These are phyloP conservation scores for Paecilomyces fulvus DNA, from an alignment of 2,329 filamentous ascomycete species.

Conservation along the genomic window DNA sequence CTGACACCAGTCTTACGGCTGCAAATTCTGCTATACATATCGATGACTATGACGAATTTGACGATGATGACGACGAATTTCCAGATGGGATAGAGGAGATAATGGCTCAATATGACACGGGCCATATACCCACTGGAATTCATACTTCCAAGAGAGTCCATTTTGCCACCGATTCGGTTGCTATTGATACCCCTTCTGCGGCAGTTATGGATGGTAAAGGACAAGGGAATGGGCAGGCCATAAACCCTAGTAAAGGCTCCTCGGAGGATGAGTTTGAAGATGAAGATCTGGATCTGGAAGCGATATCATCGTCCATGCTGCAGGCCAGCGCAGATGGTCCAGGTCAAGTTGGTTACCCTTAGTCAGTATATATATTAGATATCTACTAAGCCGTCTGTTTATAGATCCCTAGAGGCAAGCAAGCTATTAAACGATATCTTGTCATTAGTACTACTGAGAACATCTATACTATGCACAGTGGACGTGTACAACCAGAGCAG, in stretches of 20 bases:
- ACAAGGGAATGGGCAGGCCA: conserved; percentile 1
- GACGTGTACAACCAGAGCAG: conserved; percentile 59
- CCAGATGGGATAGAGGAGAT: conserved; percentile 52
- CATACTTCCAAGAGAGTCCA: conserved; percentile 2
- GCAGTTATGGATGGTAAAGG: neutral
- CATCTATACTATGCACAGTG: conserved; percentile 57
- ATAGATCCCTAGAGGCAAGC: conserved; percentile 55
- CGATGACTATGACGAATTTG: conserved; percentile 51
- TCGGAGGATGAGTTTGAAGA: conserved; percentile 67
- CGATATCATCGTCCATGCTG: conserved; percentile 53
- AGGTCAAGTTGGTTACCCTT: conserved; percentile 54
- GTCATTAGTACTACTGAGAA: conserved; percentile 65
- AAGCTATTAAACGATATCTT: conserved; percentile 78
- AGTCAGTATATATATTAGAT: conserved; percentile 19
- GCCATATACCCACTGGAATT: conserved; percentile 12
- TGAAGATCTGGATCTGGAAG: conserved; percentile 52
- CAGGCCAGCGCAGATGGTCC: conserved; percentile 60
- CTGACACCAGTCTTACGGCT: conserved; percentile 3
- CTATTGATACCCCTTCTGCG: neutral
- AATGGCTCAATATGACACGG: conserved; percentile 46
- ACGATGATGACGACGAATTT: conserved; percentile 57
- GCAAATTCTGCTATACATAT: conserved; percentile 7
- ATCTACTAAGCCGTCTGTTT: conserved; percentile 58
- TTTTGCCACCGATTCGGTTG: conserved; percentile 1
- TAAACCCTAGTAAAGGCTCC: conserved; percentile 20